Base-by-base conservation (phyloP, 2,329 filamentous ascomycete species). In the Diaporthe eres region DNA sequence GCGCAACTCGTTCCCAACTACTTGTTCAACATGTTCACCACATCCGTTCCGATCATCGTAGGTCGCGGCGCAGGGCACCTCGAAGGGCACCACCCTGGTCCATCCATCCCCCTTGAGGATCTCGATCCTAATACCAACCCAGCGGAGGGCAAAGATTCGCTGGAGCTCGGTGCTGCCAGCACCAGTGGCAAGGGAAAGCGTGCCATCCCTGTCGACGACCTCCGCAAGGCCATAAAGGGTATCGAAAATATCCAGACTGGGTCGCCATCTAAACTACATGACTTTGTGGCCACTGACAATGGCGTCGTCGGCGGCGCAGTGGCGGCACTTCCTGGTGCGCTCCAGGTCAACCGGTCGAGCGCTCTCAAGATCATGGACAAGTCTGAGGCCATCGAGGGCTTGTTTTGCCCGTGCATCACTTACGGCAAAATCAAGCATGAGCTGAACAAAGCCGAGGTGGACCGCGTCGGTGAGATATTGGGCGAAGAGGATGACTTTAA, bases 341-440 rank as follows among this genome's bases (percentile, higher is more conserved):
- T 42, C 63, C 61, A 75, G 25, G 34, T 75, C 70, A 39, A 42
- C 31, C 74, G 74, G 28, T 49, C 31, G 39, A 67, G 71, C 55
- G 76, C 76, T 22, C 34, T 75, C n/a, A 75, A 67, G 19, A 58
- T 55, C n/a, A n/a, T 53, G n/a, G 63, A 77, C 61, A 74, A 75
- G 19, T 67, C 70, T 3, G 74, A 75, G 22, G 76, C 49, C 31
- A 65, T 57, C 19, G 55, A 75, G 34, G 76, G 76, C 34, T n/a
- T 75, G 28, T n/a, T 77, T 6, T 63, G 75, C 25, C 76, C 76
- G 13, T 77, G 76, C 25, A 22, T 77, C n/a, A 75, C 76, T n/a
- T 77, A 75, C 31, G 76, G 76, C 10, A 74, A 74, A 39, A 42
- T 71, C 22, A 58, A 75, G 15, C 65, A 65, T 19, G 74, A 73